Evolutionary conservation across 345 rosid species (phyloP), one percentile per base, ranked within the genome.

Genomic region (Triadica sebifera): DNA sequence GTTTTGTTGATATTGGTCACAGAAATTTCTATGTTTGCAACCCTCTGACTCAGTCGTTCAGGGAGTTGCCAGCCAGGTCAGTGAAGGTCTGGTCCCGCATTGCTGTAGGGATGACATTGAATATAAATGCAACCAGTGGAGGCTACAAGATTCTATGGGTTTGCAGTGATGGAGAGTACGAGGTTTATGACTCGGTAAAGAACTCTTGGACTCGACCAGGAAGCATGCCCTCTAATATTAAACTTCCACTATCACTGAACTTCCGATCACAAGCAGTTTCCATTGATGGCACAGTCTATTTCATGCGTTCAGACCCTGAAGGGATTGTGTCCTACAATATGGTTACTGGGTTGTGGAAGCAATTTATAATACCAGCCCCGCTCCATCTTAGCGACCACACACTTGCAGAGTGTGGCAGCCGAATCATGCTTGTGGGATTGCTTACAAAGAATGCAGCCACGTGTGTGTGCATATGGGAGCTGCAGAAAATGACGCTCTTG

Each of bases 401-500:
- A n/a, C 93, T 95, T 20, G 99, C 99, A 0, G 96, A 84, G 82
- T 93, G 86, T 58, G 91, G 81, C 6, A 98, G 93, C 59, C 84
- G 88, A 76, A 84, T 95, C 85, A 86, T 95, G 91, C 90, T 95
- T 5, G 99, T 89, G 72, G 99, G 99, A 64, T 81, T 93, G 85
- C 90, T 95, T 77, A 89, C 89, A 0, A 95, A 91, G 79, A 93
- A 95, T 61, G 99, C 99, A 3, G 99, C 99, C 72, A 93, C 99
- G 4, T 95, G 99, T 46, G 97, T 95, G 71, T 95, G 97, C 87
- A 84, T 93, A 82, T 93, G 97, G 97, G 99, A 93, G 90, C 96
- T 95, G 88, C 99, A 95, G 86, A 95, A 86, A 88, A 95, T 95
- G 99, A 93, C 96, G 52, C 89, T 95, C 82, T 83, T 95, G 89